phyloP scores from a whole-genome alignment of 1,139 yeast genomes.

The Suhomyces maxii region DNA sequence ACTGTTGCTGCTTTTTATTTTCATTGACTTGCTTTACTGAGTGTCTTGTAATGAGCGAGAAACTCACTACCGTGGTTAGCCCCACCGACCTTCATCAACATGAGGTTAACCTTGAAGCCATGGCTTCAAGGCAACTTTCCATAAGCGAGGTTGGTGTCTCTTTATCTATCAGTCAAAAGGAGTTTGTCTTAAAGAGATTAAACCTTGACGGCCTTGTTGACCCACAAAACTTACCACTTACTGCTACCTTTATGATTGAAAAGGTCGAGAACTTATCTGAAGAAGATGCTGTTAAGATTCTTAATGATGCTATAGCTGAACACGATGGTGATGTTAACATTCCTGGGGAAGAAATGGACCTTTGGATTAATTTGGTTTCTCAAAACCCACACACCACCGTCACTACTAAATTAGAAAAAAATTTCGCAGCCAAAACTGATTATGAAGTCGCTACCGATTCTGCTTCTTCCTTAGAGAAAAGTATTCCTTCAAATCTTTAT shows the following conservation, averaged over 20 bases:
- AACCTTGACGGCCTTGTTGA: conserved; percentile 27
- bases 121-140: conserved; percentile 19
- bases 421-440: neutral
- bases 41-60: conserved; percentile 1
- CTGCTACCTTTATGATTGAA: conserved; percentile 23
- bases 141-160: conserved; percentile 28
- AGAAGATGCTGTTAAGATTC: conserved; percentile 20
- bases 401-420: neutral
- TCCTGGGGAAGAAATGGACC: conserved; percentile 18
- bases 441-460: neutral
- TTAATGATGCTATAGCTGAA: conserved; percentile 18
- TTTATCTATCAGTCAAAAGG: conserved; percentile 29
- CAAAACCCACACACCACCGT: neutral
- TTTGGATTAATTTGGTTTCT: conserved; percentile 9
- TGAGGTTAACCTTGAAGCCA: conserved; percentile 14
- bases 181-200: conserved; percentile 26
- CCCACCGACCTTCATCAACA: conserved; percentile 14
- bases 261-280: conserved; percentile 19
- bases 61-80: conserved; percentile 18
- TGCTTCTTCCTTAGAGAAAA: neutral
- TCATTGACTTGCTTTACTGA: too few relatives aligned
- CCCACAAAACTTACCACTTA: conserved; percentile 35
- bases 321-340: conserved; percentile 27
- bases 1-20: too few relatives aligned
- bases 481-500: neutral